phyloP scores from a whole-genome alignment of 129 eudicot genomes.

The Kitagawia praeruptora region DNA sequence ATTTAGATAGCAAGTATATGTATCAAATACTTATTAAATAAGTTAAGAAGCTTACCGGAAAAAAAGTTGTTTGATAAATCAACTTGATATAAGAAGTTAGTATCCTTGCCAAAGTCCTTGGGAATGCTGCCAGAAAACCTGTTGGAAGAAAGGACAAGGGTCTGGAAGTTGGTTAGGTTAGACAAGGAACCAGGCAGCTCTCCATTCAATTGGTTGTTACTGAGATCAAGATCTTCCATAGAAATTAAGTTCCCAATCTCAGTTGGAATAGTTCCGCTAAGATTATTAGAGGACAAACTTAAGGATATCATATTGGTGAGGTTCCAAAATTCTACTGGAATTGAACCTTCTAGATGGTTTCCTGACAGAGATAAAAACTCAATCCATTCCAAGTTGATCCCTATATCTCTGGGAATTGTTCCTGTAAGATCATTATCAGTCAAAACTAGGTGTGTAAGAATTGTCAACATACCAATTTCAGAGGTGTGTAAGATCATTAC shows the following conservation, averaged over 20 bases:
- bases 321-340: constrained; percentile 46
- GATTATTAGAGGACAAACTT: constrained; percentile 45
- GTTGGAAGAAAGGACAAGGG: no score
- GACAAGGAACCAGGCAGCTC: no score
- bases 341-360: constrained; percentile 48
- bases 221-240: constrained; percentile 11
- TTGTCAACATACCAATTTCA: no score
- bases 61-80: constrained; percentile 68
- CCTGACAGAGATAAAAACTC: constrained; percentile 34
- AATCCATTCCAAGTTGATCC: constrained; percentile 13
- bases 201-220: constrained; percentile 34
- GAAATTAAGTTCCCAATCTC: background rate
- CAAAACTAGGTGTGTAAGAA: no score
- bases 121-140: constrained; percentile 39
- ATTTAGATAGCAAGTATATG: no score
- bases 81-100: constrained; percentile 26
- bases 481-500: no score
- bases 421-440: no score
- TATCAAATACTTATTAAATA: no score
- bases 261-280: constrained; percentile 48
- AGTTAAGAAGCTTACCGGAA: no score
- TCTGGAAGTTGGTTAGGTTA: no score
- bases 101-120: constrained; percentile 44
- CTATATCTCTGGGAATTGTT: no score
- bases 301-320: constrained; percentile 30